Evolutionary conservation across 495 filamentous ascomycete genomes (phyloP), one percentile per base, ranked within the genome.

Genomic region (Penicillium fimorum): DNA sequence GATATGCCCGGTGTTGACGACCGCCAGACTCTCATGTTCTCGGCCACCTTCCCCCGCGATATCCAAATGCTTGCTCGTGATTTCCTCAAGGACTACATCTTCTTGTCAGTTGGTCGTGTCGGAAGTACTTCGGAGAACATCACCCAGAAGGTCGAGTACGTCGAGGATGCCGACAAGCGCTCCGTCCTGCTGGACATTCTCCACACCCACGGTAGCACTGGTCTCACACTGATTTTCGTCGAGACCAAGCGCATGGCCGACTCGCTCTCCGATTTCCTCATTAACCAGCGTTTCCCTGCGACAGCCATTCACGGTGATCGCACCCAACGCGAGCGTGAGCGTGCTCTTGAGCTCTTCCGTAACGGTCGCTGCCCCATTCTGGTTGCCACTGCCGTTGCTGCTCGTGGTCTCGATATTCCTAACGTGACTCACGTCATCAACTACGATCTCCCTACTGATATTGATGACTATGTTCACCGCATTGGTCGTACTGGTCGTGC

Each of bases 211-310:
- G 92, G 86, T 55, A 89, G 79, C 58, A 78, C 48, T 50, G 93
- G 93, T 63, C 85, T 97, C 22, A 97, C 94, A 3, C 79, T 98
- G 29, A 97, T 97, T 70, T 98, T 98, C 76, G 94, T 97, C 53
- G 95, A 97, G 80, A 97, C 95, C 52, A 98, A 98, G 86, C 92
- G 94, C 64, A 98, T 97, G 93, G 94, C 95, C 50, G 94, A 98
- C 74, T 89, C 92, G 8, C 80, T 98, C 18, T 97, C 91, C 45
- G 94, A 98, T 70, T 98, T 96, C 82, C 77, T 98, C 47, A 91
- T 97, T 78, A 96, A 96, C 78, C 92, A 97, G 75, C 90, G 87
- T 67, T 96, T 97, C 84, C 92, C 92, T 7, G 94, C 95, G n/a
- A 97, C 95, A 38, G 91, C 95, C 17, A 98, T 98, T 69, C 94